Percentiles rank a stretch among this genome's conserved stretches.
These are phyloP conservation scores for Pistacia integerrima DNA, from an alignment of 345 rosid species.

Conservation along the genomic window DNA sequence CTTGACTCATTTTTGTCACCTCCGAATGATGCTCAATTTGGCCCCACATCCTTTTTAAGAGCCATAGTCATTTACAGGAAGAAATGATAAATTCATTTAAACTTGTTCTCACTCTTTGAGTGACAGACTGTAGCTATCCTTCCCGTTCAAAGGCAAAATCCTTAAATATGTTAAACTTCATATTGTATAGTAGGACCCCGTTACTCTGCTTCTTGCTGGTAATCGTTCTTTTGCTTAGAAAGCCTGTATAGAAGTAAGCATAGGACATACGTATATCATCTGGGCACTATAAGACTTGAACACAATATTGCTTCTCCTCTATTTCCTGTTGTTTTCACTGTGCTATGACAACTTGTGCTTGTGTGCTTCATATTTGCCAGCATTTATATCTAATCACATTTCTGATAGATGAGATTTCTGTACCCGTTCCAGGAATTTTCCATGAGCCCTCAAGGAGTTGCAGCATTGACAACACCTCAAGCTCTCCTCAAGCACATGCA, in stretches of 20 bases:
- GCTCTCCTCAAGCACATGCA: slow-evolving; percentile 86
- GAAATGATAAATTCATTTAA: neutral
- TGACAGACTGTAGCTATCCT: neutral
- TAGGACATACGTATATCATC: neutral
- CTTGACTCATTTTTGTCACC: neutral
- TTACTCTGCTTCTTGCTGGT: neutral
- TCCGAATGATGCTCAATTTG: neutral
- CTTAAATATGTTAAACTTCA: neutral
- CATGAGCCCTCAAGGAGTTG: slow-evolving; percentile 69
- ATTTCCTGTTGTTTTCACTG: too few relatives aligned
- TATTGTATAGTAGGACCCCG: neutral
- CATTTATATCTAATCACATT: neutral
- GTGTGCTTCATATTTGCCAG: neutral
- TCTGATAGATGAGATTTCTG: slow-evolving; percentile 10
- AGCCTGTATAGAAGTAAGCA: neutral
- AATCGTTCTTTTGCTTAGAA: neutral
- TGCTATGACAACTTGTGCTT: neutral
- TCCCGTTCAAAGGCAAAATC: neutral
- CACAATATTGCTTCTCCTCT: neutral
- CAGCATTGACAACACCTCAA: slow-evolving; percentile 68
- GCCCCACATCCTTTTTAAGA: neutral
- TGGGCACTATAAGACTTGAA: neutral
- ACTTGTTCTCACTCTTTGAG: neutral
- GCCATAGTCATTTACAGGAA: neutral
- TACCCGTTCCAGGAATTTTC: slow-evolving; percentile 55